Percentiles rank a stretch among this genome's conserved stretches.
Conservation (phyloP, 2,329 filamentous ascomycete genomes). For the Allantophomopsis cytisporea region DNA sequence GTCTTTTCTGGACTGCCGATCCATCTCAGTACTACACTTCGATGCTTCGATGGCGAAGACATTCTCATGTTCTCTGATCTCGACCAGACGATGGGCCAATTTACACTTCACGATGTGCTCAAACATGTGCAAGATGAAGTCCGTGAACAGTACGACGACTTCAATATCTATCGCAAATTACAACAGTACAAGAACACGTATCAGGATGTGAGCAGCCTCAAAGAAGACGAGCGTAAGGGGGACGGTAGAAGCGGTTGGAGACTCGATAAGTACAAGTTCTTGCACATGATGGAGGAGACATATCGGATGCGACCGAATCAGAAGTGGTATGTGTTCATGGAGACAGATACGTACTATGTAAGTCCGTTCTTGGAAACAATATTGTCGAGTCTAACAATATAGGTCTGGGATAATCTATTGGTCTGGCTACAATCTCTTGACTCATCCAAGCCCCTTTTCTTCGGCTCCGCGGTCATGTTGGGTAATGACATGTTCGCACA, state of each 20-base stretch:
- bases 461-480: constrained; percentile 33
- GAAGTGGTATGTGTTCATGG: constrained; percentile 47
- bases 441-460: constrained; percentile 27
- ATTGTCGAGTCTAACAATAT: constrained; percentile 24
- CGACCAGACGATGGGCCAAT: constrained; percentile 29
- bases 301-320: constrained; percentile 33
- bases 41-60: constrained; percentile 30
- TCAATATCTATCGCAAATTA: constrained; percentile 28
- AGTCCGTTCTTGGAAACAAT: constrained; percentile 36
- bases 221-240: constrained; percentile 7
- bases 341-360: constrained; percentile 43
- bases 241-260: constrained; percentile 29
- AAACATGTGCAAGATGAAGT: constrained; percentile 27
- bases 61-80: constrained; percentile 46
- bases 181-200: constrained; percentile 28
- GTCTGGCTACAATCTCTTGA: constrained; percentile 32
- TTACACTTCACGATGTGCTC: constrained; percentile 30
- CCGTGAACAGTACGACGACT: constrained; percentile 31
- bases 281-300: constrained; percentile 42
- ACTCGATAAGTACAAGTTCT: constrained; percentile 49
- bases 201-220: constrained; percentile 26
- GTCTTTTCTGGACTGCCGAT: constrained; percentile 35
- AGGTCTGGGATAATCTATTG: constrained; percentile 30
- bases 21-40: constrained; percentile 37
- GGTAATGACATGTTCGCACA: constrained; percentile 33